Conservation (phyloP, 108 stramenopile species). For the Epipyxis sp. region DNA sequence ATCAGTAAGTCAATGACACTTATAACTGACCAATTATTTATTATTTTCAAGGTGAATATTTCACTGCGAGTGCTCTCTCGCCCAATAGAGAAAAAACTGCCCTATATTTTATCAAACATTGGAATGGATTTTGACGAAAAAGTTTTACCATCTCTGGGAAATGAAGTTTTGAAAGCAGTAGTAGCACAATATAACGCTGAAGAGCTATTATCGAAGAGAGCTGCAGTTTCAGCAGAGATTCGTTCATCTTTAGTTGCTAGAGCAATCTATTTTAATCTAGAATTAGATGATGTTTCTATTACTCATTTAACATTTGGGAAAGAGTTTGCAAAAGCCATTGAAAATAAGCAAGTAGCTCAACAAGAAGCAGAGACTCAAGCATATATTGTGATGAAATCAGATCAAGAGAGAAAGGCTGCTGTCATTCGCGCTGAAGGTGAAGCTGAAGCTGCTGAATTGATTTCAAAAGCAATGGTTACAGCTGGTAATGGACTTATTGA, state of each 20-base stretch:
- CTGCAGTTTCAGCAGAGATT: slow-evolving; percentile 83
- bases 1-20: no score
- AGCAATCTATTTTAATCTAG: slow-evolving; percentile 85
- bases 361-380: slow-evolving; percentile 99
- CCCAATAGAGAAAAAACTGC: slow-evolving; percentile 85
- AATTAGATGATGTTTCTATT: slow-evolving; percentile 98
- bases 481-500: slow-evolving; percentile 94
- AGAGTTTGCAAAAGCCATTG: slow-evolving; percentile 98
- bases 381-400: slow-evolving; percentile 88
- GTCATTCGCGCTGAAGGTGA: slow-evolving; percentile 99
- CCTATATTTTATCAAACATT: slow-evolving; percentile 84
- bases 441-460: slow-evolving; percentile 91
- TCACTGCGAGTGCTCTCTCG: slow-evolving; percentile 92
- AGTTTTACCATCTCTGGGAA: slow-evolving; percentile 96
- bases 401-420: slow-evolving; percentile 93
- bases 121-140: slow-evolving; percentile 97
- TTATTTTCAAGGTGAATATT: slow-evolving; percentile 74
- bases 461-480: slow-evolving; percentile 92
- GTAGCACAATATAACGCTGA: slow-evolving; percentile 99
- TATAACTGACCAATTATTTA: no score
- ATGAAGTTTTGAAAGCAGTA: slow-evolving; percentile 96
- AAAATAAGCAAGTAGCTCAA: slow-evolving; percentile 98
- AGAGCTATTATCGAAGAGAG: slow-evolving; percentile 96
- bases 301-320: slow-evolving; percentile 95
- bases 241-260: slow-evolving; percentile 86